Evolutionary conservation across 177 flowering plant genomes (phyloP).

Genomic region (Vitis hybrid): DNA sequence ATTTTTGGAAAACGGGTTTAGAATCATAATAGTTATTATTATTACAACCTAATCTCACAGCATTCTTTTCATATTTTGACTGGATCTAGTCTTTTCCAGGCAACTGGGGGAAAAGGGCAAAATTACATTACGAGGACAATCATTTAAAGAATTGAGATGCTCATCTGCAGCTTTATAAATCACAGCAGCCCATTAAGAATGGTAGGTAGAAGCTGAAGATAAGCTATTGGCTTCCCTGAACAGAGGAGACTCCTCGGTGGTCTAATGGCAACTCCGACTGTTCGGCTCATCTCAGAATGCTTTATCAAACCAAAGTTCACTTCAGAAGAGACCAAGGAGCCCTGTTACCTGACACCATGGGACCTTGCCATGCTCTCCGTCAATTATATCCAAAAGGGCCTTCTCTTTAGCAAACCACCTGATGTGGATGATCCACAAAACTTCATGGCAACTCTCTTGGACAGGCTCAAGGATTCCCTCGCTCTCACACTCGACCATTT

Average conservation of each 20-base stretch:
- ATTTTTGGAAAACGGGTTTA: no score
- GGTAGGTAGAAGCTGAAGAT: not conserved
- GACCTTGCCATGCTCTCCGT: conserved; percentile 42
- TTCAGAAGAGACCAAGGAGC: conserved; percentile 20
- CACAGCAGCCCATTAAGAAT: not conserved
- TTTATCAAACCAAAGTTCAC: conserved; percentile 26
- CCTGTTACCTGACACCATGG: conserved; percentile 39
- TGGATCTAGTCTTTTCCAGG: not conserved
- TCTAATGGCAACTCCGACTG: not conserved
- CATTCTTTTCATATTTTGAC: not conserved
- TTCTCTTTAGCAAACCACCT: conserved; percentile 26
- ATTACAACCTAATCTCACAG: not conserved
- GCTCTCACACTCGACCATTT: no score
- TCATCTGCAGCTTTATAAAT: not conserved
- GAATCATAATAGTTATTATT: no score
- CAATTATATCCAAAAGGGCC: conserved; percentile 58
- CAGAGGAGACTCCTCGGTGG: no score
- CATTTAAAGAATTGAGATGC: no score
- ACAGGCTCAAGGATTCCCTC: no score
- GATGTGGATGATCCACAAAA: no score
- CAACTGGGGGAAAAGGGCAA: not conserved
- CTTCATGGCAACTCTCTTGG: no score
- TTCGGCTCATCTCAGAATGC: conserved; percentile 28
- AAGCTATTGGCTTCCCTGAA: no score
- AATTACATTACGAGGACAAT: no score